Base-by-base conservation (phyloP, 2,329 filamentous ascomycete genomes). In the Onygena corvina region DNA sequence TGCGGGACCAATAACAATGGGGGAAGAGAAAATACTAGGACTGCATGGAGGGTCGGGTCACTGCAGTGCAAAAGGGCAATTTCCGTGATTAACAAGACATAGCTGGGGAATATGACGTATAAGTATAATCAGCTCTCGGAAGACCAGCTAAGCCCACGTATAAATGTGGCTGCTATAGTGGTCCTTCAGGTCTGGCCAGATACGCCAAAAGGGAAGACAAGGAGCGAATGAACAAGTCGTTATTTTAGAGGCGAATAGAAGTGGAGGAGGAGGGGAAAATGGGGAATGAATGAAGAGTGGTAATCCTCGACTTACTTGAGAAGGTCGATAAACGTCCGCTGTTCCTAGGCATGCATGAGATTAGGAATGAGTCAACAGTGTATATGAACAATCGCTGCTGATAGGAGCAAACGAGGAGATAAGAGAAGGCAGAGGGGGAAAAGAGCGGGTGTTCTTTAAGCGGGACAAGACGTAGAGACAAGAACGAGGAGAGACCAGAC, bases 281-380 rank as follows among this genome's bases (percentile, higher is more conserved):
- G 36, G 36, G 14, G 14, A n/a, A 38, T 50, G 50, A 50, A 49
- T 53, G 50, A 45, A 51, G 46, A 35, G 30, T 16, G 38, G 29
- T 27, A 29, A 46, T 47, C 27, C 33, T 46, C 38, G 38, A 69
- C 68, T 68, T 66, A 71, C 68, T 67, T 69, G 65, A 56, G 63
- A 61, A 55, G 68, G 68, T 54, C 68, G 68, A 63, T 71, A 71
- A 49, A 70, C 66, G 68, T 71, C 68, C 54, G 67, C 68, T 68
- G 59, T 57, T 56, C 57, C 57, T 61, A 57, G 52, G 49, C 50
- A 55, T 45, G 42, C 23, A 45, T 30, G 23, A 45, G 23, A 45
- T 25, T 46, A 54, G 51, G 53, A 49, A 53, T 57, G 47, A 54
- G 59, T 55, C 49, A 30, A 20, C 27, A 46, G 46, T 47, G 23